phyloP scores from a whole-genome alignment of 2,329 filamentous ascomycete species.

The Hymenoscyphus repandus region DNA sequence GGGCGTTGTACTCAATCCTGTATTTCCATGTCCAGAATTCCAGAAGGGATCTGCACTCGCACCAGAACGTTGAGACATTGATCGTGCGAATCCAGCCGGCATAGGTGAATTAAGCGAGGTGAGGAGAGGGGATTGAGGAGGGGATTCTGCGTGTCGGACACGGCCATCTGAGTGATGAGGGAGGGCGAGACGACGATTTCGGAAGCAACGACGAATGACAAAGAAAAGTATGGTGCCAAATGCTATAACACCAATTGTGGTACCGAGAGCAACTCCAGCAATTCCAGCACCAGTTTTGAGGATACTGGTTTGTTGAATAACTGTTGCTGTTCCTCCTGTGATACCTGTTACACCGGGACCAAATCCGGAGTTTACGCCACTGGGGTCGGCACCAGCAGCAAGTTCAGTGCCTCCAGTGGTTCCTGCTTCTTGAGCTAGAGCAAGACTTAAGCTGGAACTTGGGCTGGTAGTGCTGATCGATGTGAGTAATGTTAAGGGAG shows the following conservation, averaged over 20 bases:
- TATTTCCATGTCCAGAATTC: constrained; percentile 1
- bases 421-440: too few species aligned
- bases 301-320: neutral
- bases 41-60: constrained; percentile 4
- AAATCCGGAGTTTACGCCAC: neutral
- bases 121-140: constrained; percentile 15
- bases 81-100: constrained; percentile 12
- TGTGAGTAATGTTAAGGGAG: neutral
- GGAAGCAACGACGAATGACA: constrained; percentile 14
- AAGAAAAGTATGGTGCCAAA: constrained; percentile 15
- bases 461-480: neutral
- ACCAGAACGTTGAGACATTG: constrained; percentile 12
- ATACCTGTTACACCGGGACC: neutral
- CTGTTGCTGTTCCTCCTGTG: neutral
- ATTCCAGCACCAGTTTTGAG: constrained; percentile 2
- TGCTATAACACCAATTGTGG: constrained; percentile 9
- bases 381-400: neutral
- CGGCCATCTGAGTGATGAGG: neutral
- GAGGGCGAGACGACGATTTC: constrained; percentile 10
- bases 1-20: neutral
- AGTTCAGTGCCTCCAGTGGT: too few species aligned
- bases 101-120: constrained; percentile 6
- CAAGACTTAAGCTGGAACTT: too few species aligned
- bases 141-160: constrained; percentile 9
- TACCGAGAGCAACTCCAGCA: constrained; percentile 7